A percentile compares a stretch with the other conserved stretches of the same genome.
Evolutionary conservation across 441 rosid species (phyloP).

Genomic region (Geranium incanum): DNA sequence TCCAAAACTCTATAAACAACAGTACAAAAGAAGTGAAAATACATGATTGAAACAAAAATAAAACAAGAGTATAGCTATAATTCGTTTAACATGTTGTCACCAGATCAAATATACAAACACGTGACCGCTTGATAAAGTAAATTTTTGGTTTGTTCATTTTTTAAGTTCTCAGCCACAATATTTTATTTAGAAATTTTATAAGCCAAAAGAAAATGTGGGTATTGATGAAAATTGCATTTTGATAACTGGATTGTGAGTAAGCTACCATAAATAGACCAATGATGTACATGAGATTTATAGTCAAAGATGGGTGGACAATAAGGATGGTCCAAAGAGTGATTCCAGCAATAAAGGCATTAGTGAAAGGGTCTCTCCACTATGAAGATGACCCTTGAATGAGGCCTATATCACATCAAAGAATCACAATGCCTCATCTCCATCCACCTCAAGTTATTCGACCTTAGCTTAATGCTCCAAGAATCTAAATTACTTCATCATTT

Average conservation of each 20-base stretch:
- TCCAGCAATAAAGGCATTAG: not conserved
- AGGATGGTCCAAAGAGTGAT: not conserved
- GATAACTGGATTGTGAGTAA: too few relatives aligned
- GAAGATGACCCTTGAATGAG: not conserved
- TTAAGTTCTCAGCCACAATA: too few relatives aligned
- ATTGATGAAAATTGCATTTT: too few relatives aligned
- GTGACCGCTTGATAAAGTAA: too few relatives aligned
- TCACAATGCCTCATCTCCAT: not conserved
- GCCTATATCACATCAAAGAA: not conserved
- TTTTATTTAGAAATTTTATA: not conserved
- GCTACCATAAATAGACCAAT: not conserved
- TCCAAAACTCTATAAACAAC: too few relatives aligned
- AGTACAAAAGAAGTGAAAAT: too few relatives aligned
- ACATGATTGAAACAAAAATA: too few relatives aligned
- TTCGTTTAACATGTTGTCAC: too few relatives aligned
- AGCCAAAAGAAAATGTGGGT: not conserved
- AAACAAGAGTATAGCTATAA: too few relatives aligned
- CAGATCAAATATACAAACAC: too few relatives aligned
- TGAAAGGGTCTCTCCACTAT: not conserved
- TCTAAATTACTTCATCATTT: not conserved
- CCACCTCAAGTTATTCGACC: slow-evolving; percentile 1
- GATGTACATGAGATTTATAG: not conserved
- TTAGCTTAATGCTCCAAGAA: not conserved
- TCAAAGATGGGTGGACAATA: not conserved
- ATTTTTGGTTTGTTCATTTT: too few relatives aligned